Base-by-base conservation (phyloP, 2,329 filamentous ascomycete genomes). In the Cercospora janseana region DNA sequence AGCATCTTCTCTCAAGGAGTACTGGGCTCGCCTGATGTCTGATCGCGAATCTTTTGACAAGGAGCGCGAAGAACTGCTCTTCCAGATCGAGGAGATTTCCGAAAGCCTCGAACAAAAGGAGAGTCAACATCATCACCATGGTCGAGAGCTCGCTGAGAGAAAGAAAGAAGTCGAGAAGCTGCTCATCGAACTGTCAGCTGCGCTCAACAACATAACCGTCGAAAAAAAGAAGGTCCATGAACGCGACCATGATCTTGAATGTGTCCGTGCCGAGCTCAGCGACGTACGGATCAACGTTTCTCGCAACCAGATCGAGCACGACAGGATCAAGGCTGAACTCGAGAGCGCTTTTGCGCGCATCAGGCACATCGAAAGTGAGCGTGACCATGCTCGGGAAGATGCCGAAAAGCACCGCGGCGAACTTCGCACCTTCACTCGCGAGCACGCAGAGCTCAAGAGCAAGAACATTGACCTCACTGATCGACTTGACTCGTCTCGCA, bases 131-230 rank as follows among this genome's bases (percentile, higher is more conserved):
- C 42, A 59, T 16, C 41, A 63, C 12, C 56, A 62, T 18, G 55
- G 60, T 27, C 50, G 57, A 10, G 62, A 65, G 51, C 42, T 60
- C 6, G 49, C 41, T 18, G 61, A 65, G 38, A 52, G 57, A 26
- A 64, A 59, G 46, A 63, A 64, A 24, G 64, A 65, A 44, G 51
- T 62, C 7, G 64, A 65, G 44, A 65, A 60, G 50, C 60, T 65
- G n/a, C 56, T 65, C 3, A 57, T 60, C 7, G 63, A 66, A 46
- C 60, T 66, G 13, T 56, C 59, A 3, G 49, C 60, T 46, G 55
- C 58, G 20, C 50, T 62, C 35, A 55, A 55, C 32, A 58, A 49
- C 38, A 49, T 63, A 20, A 35, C 54, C 12, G 55, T 59, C 12
- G 57, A 63, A 28, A 64, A 63, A 54, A 60, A 59, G 46, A 61